Evolutionary conservation across 768 basidiomycete genomes (phyloP), one percentile per base, ranked within the genome.

Genomic region (Pisolithus sp.): DNA sequence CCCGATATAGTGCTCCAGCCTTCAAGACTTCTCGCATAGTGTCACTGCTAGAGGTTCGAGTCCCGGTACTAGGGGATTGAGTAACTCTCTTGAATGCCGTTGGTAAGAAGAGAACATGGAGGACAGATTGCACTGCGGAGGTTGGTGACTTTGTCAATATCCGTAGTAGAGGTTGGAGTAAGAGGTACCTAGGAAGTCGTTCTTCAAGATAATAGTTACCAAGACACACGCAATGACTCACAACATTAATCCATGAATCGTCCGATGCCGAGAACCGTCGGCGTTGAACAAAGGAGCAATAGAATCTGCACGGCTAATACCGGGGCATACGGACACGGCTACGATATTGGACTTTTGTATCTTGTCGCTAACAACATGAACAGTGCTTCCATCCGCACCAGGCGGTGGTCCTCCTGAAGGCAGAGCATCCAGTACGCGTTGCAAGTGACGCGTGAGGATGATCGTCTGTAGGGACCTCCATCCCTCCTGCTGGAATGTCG

Each of bases 91-190:
- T 89, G 71, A 87, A 83, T 3, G 87, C 86, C 3, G 85, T 88
- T 1, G 89, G 89, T 15, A 91, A 76, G 65, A 89, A 93, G 13
- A 95, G 77, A 0, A 78, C 84, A 54, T 92, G 92, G 3, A 93
- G 67, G n/a, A 93, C 72, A 3, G 82, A 77, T 62, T 95, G 89
- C n/a, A 87, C 71, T 0, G 85, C 71, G 7, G 80, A 70, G 3
- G 55, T 62, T 1, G 89, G 77, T 0, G 84, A 80, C 59, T 93
- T 93, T 5, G 83, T 79, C 57, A 88, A 64, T 40, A 93, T 58
- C 23, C 82, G 72, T 17, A 91, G 69, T 5, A 91, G 40, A 0
- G 89, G 90, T 52, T 83, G 82, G 7, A 83, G 58, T 5, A 85
- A 4, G 34, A 88, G 54, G 59, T 91, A 92, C 34, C 90, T 89